phyloP scores from a whole-genome alignment of 106 monocot genomes.

The Dendrobium catenatum region DNA sequence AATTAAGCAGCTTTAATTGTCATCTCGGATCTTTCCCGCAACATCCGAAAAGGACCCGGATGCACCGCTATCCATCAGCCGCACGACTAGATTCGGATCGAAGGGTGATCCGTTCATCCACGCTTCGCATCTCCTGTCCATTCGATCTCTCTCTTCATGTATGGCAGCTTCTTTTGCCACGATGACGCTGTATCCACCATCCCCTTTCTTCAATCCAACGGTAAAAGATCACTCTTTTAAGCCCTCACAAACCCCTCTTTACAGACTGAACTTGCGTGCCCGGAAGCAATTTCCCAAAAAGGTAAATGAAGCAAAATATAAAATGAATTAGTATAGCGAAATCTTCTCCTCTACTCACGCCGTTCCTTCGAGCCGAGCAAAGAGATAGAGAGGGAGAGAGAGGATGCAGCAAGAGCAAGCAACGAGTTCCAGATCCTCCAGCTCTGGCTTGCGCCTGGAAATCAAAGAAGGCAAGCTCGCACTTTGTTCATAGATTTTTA shows the following conservation, averaged over 20 bases:
- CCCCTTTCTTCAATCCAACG: background rate
- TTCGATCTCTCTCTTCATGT: background rate
- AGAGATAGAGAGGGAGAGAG: background rate
- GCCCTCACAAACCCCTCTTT: background rate
- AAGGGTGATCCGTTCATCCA: background rate
- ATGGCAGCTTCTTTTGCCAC: background rate
- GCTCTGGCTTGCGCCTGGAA: background rate
- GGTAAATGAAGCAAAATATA: background rate
- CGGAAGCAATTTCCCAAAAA: background rate
- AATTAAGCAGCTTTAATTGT: no score
- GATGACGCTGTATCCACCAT: background rate
- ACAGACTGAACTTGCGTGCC: background rate
- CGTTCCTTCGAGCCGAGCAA: no score
- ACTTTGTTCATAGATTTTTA: background rate
- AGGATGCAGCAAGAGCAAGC: slow-evolving; percentile 6
- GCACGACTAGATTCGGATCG: background rate
- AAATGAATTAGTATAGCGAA: background rate
- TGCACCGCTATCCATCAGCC: background rate
- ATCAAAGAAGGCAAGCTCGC: background rate
- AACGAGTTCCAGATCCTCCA: slow-evolving; percentile 8
- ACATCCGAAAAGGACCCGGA: no score
- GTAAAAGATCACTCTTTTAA: background rate
- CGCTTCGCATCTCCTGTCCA: background rate
- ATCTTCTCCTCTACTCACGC: background rate
- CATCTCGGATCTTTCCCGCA: no score